Percentiles rank a stretch among this genome's conserved stretches.
phyloP scores from a whole-genome alignment of 371 early-diverging fungal species.

The Capniomyces stellatus region DNA sequence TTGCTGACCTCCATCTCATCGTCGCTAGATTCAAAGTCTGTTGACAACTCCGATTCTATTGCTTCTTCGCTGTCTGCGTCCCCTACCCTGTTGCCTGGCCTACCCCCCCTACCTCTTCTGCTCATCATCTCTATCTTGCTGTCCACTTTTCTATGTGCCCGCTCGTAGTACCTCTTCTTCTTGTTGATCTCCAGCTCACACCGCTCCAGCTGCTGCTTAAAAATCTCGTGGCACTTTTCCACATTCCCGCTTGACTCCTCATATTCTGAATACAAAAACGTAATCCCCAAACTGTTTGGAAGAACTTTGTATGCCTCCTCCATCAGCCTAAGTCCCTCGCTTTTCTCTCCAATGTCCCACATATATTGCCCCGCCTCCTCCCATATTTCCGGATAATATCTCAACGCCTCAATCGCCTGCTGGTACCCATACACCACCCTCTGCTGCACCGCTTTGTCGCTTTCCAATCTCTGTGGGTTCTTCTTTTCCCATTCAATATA shows the following conservation, averaged over 20 bases:
- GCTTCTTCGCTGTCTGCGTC: too few species aligned
- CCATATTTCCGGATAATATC: constrained; percentile 85
- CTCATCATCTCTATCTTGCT: constrained; percentile 8
- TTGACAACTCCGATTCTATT: too few species aligned
- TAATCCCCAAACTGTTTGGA: constrained; percentile 56
- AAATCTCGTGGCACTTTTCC: constrained; percentile 46
- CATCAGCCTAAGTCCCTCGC: constrained; percentile 54
- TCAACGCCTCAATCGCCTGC: constrained; percentile 59
- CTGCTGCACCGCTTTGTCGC: constrained; percentile 31
- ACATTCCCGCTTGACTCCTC: constrained; percentile 56
- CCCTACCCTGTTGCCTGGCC: too few species aligned
- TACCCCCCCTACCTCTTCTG: not conserved
- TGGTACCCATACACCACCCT: constrained; percentile 74
- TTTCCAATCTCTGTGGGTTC: constrained; percentile 70
- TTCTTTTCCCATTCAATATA: constrained; percentile 80
- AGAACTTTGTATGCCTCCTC: constrained; percentile 51
- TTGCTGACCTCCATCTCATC: constrained; percentile 32
- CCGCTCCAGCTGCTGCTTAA: constrained; percentile 42
- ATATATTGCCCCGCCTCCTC: constrained; percentile 52
- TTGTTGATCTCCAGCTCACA: constrained; percentile 23
- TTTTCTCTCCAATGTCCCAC: constrained; percentile 38
- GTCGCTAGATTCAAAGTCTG: constrained; percentile 4
- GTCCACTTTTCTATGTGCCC: constrained; percentile 9
- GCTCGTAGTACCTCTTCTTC: constrained; percentile 3
- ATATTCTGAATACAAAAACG: constrained; percentile 69